phyloP scores from a whole-genome alignment of 2,329 filamentous ascomycete species.

The Cryphonectria parasitica region DNA sequence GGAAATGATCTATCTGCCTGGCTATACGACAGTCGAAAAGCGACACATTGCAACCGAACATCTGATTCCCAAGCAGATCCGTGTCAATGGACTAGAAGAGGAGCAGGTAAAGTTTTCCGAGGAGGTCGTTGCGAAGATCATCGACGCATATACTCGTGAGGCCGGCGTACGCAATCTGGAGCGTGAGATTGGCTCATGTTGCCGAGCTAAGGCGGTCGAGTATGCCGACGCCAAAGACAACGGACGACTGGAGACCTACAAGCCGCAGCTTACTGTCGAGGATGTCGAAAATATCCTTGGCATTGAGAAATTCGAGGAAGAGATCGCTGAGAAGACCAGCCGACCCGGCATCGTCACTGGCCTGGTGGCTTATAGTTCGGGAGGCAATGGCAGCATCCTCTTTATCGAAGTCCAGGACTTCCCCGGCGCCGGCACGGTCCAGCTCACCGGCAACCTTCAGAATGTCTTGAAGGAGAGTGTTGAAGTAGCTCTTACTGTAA shows the following conservation, averaged over 20 bases:
- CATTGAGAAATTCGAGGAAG: conserved; percentile 91
- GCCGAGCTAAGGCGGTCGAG: conserved; percentile 92
- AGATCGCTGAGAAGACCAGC: conserved; percentile 84
- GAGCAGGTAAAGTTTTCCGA: conserved; percentile 77
- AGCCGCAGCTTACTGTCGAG: conserved; percentile 70
- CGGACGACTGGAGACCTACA: conserved; percentile 70
- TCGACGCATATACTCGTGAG: conserved; percentile 95
- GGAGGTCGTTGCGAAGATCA: conserved; percentile 91
- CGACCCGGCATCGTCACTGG: conserved; percentile 94
- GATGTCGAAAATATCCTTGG: conserved; percentile 92
- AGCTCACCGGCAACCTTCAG: conserved; percentile 93
- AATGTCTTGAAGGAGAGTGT: conserved; percentile 97
- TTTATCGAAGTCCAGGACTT: conserved; percentile 99
- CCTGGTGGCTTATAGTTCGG: conserved; percentile 90
- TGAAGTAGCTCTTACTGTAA: conserved; percentile 79
- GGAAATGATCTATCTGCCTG: conserved; percentile 92
- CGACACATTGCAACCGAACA: conserved; percentile 91
- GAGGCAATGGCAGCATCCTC: conserved; percentile 91
- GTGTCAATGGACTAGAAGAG: conserved; percentile 79
- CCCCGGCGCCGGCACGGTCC: conserved; percentile 89
- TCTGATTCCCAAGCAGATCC: conserved; percentile 94
- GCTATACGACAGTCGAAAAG: conserved; percentile 97
- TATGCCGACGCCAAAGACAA: conserved; percentile 87
- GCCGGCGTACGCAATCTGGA: conserved; percentile 95
- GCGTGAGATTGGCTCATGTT: conserved; percentile 92